These are phyloP conservation scores for Talaromyces sp. DNA, from an alignment of 2,329 filamentous ascomycete genomes.

Conservation along the genomic window DNA sequence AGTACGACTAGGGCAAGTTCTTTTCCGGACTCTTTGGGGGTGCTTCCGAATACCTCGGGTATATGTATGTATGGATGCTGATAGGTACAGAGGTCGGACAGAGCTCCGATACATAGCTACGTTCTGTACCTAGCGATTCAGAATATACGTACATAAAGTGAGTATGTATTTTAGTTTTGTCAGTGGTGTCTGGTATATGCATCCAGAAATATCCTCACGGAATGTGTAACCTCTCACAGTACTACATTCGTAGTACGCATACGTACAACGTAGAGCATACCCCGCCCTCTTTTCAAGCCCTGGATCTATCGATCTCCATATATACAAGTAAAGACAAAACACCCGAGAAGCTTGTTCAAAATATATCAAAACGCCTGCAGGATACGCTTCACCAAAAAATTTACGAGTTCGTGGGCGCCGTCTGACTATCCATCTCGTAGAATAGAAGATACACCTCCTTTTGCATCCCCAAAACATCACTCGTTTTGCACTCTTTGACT, in stretches of 20 bases:
- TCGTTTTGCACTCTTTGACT: slow-evolving; percentile 89
- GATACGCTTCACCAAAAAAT: neutral
- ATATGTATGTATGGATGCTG: neutral
- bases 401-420: neutral
- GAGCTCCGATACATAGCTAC: neutral
- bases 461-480: slow-evolving; percentile 88
- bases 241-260: neutral
- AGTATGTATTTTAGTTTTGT: too few relatives aligned
- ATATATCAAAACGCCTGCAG: neutral
- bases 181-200: neutral
- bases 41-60: slow-evolving; percentile 16
- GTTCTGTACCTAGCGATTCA: too few relatives aligned
- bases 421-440: slow-evolving; percentile 73
- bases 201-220: neutral
- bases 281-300: neutral
- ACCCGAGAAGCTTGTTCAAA: neutral
- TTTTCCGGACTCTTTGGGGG: neutral
- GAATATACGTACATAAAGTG: too few relatives aligned
- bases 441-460: slow-evolving; percentile 94
- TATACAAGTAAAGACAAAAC: neutral
- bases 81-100: neutral
- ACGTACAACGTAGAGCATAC: neutral
- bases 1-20: neutral
- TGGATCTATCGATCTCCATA: neutral
- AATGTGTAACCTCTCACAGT: neutral